phyloP scores from a whole-genome alignment of 2,329 filamentous ascomycete genomes.

The Talaromyces sp. region DNA sequence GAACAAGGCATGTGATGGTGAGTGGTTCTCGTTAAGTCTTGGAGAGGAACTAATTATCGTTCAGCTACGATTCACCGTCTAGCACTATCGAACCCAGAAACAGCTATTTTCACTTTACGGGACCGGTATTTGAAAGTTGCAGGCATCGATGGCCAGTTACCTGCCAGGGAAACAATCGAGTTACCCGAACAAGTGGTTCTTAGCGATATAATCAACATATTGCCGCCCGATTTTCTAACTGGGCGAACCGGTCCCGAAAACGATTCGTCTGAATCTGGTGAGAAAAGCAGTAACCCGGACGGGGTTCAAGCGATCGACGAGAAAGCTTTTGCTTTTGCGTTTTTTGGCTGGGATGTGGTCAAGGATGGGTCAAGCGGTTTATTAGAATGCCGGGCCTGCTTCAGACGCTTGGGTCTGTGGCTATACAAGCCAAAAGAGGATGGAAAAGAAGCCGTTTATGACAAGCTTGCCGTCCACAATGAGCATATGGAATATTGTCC shows the following conservation, averaged over 20 bases:
- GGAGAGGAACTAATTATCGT: neutral
- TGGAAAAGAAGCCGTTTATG: slow-evolving; percentile 28
- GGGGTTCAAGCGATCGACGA: slow-evolving; percentile 43
- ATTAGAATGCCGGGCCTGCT: slow-evolving; percentile 76
- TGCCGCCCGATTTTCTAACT: slow-evolving; percentile 24
- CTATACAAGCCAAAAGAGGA: slow-evolving; percentile 77
- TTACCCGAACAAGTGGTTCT: slow-evolving; percentile 28
- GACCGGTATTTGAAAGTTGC: slow-evolving; percentile 58
- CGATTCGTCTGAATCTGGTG: neutral
- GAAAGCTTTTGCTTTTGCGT: slow-evolving; percentile 61
- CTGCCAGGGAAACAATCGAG: slow-evolving; percentile 23
- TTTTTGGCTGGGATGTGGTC: slow-evolving; percentile 68
- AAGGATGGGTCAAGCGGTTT: slow-evolving; percentile 50
- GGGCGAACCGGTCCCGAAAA: slow-evolving; percentile 1
- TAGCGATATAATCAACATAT: slow-evolving; percentile 21
- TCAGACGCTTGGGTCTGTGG: slow-evolving; percentile 86
- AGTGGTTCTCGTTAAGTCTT: too few species aligned
- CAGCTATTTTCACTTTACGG: slow-evolving; percentile 54
- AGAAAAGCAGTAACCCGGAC: neutral
- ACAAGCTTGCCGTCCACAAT: slow-evolving; percentile 59
- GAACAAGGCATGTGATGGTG: slow-evolving; percentile 80
- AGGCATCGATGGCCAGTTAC: slow-evolving; percentile 33
- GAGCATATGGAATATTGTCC: slow-evolving; percentile 82
- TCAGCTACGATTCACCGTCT: slow-evolving; percentile 60
- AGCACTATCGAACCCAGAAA: slow-evolving; percentile 57